These are phyloP conservation scores for Yarrowia yakushimensis DNA, from an alignment of 805 yeast genomes.

Conservation along the genomic window DNA sequence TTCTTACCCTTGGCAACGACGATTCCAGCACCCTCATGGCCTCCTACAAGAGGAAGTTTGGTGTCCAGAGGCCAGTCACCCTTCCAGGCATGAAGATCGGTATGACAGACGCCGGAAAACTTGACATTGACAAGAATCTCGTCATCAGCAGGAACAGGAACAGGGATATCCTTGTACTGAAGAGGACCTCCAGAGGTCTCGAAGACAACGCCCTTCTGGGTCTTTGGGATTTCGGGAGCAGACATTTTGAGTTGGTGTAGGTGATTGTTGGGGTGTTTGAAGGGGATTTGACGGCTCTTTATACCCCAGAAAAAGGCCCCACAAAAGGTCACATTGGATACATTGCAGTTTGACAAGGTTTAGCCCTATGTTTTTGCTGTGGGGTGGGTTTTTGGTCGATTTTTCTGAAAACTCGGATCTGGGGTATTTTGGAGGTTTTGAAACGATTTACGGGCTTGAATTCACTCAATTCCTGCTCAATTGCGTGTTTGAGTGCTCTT, in stretches of 20 bases:
- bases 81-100: constrained; percentile 90
- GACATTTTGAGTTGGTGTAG: constrained; percentile 26
- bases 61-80: constrained; percentile 87
- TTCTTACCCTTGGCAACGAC: constrained; percentile 72
- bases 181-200: constrained; percentile 63
- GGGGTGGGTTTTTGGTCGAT: too few species aligned
- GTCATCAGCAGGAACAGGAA: constrained; percentile 72
- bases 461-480: too few species aligned
- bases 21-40: constrained; percentile 87
- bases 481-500: too few species aligned
- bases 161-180: constrained; percentile 68
- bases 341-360: too few species aligned
- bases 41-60: constrained; percentile 76
- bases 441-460: too few species aligned
- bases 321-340: too few species aligned
- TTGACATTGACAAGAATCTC: constrained; percentile 77
- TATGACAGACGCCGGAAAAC: constrained; percentile 92
- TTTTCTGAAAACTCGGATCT: too few species aligned
- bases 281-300: not conserved
- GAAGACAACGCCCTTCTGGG: constrained; percentile 70
- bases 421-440: too few species aligned
- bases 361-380: too few species aligned
- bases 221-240: constrained; percentile 51
- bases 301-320: too few species aligned
- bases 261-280: not conserved